Conservation (phyloP, 805 yeast species). For the Yamadazyma sp. region DNA sequence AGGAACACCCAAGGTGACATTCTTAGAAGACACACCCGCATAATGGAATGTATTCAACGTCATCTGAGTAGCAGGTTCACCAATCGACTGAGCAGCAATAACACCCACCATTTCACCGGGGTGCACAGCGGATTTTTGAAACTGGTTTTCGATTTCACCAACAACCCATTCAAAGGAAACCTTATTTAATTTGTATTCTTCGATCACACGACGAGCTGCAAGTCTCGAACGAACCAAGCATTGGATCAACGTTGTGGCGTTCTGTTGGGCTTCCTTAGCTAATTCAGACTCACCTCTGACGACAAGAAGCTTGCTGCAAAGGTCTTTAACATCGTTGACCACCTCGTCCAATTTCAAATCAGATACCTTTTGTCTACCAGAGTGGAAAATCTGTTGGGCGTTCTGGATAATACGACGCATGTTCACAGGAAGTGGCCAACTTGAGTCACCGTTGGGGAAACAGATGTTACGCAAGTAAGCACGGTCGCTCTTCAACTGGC, state of each 20-base stretch:
- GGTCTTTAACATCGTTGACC: constrained; percentile 64
- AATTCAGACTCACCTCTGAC: constrained; percentile 79
- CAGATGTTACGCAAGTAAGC: constrained; percentile 71
- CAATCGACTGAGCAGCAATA: constrained; percentile 95
- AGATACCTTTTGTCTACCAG: constrained; percentile 86
- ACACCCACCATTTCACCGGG: constrained; percentile 99
- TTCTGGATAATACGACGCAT: constrained; percentile 95
- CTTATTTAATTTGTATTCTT: constrained; percentile 81
- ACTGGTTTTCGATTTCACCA: constrained; percentile 92
- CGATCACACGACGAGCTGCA: constrained; percentile 86
- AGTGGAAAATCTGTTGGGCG: constrained; percentile 94
- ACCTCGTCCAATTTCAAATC: constrained; percentile 85
- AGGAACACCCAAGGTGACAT: constrained; percentile 95
- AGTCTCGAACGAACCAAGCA: constrained; percentile 90
- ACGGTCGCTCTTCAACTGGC: constrained; percentile 77
- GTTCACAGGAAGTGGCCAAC: constrained; percentile 98
- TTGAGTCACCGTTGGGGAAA: constrained; percentile 90
- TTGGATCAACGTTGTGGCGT: constrained; percentile 88
- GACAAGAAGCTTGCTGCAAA: constrained; percentile 68
- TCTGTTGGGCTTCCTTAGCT: constrained; percentile 81
- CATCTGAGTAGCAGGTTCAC: constrained; percentile 99
- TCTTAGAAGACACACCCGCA: constrained; percentile 96
- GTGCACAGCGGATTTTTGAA: constrained; percentile 85
- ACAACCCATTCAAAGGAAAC: constrained; percentile 94
- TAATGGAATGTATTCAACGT: constrained; percentile 96